Evolutionary conservation across 2,329 filamentous ascomycete genomes (phyloP).

Genomic region (Claviceps maximensis): DNA sequence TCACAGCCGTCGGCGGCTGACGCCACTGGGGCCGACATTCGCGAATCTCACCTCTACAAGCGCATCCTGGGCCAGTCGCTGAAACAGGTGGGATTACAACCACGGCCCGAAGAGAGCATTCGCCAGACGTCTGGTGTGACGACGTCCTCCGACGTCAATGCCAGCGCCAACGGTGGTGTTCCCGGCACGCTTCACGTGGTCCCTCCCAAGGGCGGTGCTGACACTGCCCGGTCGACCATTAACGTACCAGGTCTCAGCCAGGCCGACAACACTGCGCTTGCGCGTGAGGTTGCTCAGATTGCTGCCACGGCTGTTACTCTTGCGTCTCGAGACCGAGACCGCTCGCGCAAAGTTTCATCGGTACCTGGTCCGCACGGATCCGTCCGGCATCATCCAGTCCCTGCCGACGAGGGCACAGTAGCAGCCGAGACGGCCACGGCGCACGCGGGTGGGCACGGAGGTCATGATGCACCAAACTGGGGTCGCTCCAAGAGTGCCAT

Average conservation of each 20-base stretch:
- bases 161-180: conserved; percentile 27
- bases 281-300: conserved; percentile 83
- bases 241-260: conserved; percentile 60
- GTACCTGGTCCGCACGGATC: conserved; percentile 14
- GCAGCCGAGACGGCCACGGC: conserved; percentile 21
- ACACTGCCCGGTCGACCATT: conserved; percentile 29
- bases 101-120: conserved; percentile 34
- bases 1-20: conserved; percentile 29
- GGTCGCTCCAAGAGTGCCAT: conserved; percentile 80
- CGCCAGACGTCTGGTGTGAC: conserved; percentile 23
- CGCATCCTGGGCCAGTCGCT: conserved; percentile 84
- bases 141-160: conserved; percentile 27
- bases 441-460: conserved; percentile 39
- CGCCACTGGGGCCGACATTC: conserved; percentile 52
- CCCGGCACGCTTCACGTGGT: conserved; percentile 55
- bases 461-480: conserved; percentile 99
- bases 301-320: conserved; percentile 82
- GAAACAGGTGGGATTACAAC: conserved; percentile 61
- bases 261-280: conserved; percentile 67
- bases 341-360: conserved; percentile 24
- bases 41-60: conserved; percentile 83
- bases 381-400: conserved; percentile 16
- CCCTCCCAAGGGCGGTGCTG: conserved; percentile 50
- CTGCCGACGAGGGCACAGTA: conserved; percentile 19
- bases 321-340: conserved; percentile 58